Conservation (phyloP, 306 rosid species). For the Heteromeles arbutifolia region DNA sequence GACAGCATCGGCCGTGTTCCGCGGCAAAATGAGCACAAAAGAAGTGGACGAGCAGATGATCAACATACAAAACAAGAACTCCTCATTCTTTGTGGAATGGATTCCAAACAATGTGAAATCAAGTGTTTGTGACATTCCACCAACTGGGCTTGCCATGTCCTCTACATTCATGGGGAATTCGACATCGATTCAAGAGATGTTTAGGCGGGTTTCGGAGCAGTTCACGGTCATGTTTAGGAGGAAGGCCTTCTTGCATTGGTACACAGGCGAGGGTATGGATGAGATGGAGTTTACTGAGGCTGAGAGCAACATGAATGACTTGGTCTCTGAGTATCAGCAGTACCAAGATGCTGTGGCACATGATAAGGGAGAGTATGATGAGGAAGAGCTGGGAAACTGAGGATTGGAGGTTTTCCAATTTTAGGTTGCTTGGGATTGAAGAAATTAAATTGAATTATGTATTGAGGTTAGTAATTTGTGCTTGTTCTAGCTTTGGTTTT, state of each 20-base stretch:
- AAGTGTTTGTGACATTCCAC: slow-evolving; percentile 83
- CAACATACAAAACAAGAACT: slow-evolving; percentile 86
- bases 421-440: neutral
- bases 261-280: slow-evolving; percentile 88
- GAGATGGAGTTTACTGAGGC: slow-evolving; percentile 90
- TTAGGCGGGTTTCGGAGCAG: slow-evolving; percentile 79
- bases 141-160: slow-evolving; percentile 71
- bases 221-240: slow-evolving; percentile 85
- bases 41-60: slow-evolving; percentile 84
- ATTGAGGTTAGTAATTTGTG: neutral
- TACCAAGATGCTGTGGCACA: slow-evolving; percentile 67
- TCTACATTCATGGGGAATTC: slow-evolving; percentile 90
- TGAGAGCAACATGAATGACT: slow-evolving; percentile 87
- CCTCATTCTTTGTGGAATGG: slow-evolving; percentile 82
- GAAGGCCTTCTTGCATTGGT: slow-evolving; percentile 92
- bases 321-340: slow-evolving; percentile 87
- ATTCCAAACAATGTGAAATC: slow-evolving; percentile 88
- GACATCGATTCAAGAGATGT: slow-evolving; percentile 86
- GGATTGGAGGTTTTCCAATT: neutral
- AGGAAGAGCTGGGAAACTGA: slow-evolving; percentile 32
- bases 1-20: slow-evolving; percentile 83
- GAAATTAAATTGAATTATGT: neutral
- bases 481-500: neutral
- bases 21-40: slow-evolving; percentile 86
- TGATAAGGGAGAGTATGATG: slow-evolving; percentile 34